Conservation (phyloP, 148 eudicot genomes). For the Rhododendron kiyosumense region DNA sequence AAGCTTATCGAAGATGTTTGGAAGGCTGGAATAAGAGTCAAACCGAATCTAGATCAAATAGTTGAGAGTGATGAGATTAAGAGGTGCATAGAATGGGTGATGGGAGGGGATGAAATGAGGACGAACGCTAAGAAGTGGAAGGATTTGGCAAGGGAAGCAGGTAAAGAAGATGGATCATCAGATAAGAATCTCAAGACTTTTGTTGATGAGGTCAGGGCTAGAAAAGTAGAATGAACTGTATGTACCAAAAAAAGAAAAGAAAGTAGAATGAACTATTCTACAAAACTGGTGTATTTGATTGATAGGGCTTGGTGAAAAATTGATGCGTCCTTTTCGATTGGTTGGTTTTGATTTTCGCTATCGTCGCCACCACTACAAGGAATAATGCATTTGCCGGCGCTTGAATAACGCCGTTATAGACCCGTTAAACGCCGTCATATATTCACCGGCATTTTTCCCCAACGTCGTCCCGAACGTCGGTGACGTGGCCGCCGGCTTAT, state of each 20-base stretch:
- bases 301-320: neutral
- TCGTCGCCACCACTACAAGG: too few species aligned
- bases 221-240: neutral
- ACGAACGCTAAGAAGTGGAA: conserved; percentile 37
- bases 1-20: conserved; percentile 30
- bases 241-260: too few species aligned
- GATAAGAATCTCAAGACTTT: neutral
- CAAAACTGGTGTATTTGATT: neutral
- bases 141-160: conserved; percentile 30
- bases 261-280: neutral
- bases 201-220: neutral
- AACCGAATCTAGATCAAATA: conserved; percentile 1
- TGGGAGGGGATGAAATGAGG: conserved; percentile 12
- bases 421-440: too few species aligned
- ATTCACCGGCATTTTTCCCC: too few species aligned
- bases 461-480: too few species aligned
- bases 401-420: too few species aligned
- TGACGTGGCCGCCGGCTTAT: too few species aligned
- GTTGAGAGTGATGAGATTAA: conserved; percentile 23
- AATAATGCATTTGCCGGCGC: too few species aligned
- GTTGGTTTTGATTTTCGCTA: neutral
- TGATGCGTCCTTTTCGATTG: neutral
- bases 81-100: conserved; percentile 26
- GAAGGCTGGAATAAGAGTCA: conserved; percentile 18
- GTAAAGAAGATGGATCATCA: conserved; percentile 37